Evolutionary conservation across 2,329 filamentous ascomycete species (phyloP), one percentile per base, ranked within the genome.

Genomic region (Triangularia setosa): DNA sequence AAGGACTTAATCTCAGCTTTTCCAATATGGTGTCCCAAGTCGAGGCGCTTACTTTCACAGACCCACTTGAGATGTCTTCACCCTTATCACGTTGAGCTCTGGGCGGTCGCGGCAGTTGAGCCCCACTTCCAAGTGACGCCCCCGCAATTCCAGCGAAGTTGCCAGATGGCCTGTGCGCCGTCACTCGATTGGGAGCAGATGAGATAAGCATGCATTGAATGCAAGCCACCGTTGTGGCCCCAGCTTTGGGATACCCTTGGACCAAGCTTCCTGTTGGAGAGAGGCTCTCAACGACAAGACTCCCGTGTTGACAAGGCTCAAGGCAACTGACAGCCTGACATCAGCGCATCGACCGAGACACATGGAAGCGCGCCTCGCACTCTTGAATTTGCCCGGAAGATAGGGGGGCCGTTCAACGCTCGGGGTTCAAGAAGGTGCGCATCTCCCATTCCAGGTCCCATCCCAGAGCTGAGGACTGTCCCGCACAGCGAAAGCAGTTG

Each of bases 361-460:
- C 52, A 55, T 48, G 40, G 40, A 48, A 48, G 40, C 40, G 40
- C 40, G n/a, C 40, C 40, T 48, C n/a, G 40, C 40, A 48, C 40
- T 48, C 21, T 21, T 21, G 40, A 48, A 48, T 48, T 21, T 48
- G 40, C 18, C 40, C 40, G 40, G 40, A 2, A 48, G 4, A 48
- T 48, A 48, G 40, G 40, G 40, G 35, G 35, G 18, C 3, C n/a
- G 8, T 48, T 7, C n/a, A 48, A 48, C n/a, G 40, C 40, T 48
- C 40, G 40, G 40, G 40, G 40, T 58, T n/a, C 55, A 58, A 33
- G 55, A 59, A 59, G 57, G 57, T 59, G 35, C 57, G 57, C 33
- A 48, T 28, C n/a, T 55, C 25, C 52, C 24, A 53, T 53, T 53
- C 21, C 18, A 53, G n/a, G n/a, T n/a, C 14, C 28, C 28, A 24